These are phyloP conservation scores for Beauveria australis DNA, from an alignment of 2,329 filamentous ascomycete genomes.

Conservation along the genomic window DNA sequence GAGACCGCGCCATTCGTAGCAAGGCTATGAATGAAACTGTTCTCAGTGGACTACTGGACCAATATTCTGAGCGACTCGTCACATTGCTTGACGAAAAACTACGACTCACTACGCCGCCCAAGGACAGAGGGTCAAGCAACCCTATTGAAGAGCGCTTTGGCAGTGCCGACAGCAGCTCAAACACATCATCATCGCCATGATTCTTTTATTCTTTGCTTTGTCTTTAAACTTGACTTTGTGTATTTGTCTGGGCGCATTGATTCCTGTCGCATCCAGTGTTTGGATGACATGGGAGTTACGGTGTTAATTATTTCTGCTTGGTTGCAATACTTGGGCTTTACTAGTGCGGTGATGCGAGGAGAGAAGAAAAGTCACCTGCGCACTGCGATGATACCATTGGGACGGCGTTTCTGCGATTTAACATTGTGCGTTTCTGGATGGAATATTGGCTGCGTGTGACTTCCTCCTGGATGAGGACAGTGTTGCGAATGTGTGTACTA, in stretches of 20 bases:
- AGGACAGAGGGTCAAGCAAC: conserved; percentile 23
- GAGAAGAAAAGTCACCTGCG: background rate
- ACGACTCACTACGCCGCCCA: conserved; percentile 34
- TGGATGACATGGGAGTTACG: background rate
- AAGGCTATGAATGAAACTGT: conserved; percentile 49
- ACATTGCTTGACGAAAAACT: conserved; percentile 66
- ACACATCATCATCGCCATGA: conserved; percentile 25
- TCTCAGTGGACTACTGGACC: conserved; percentile 58
- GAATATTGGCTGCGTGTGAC: background rate
- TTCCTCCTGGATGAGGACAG: background rate
- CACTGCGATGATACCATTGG: conserved; percentile 7
- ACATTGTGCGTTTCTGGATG: background rate
- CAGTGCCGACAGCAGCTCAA: conserved; percentile 27
- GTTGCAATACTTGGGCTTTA: background rate
- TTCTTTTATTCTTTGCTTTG: conserved; percentile 13
- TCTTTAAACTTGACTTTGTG: conserved; percentile 12
- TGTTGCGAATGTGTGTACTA: background rate
- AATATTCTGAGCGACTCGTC: conserved; percentile 66
- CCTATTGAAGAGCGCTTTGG: conserved; percentile 22
- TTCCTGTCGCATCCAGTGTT: background rate
- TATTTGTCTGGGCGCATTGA: background rate
- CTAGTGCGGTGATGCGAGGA: background rate
- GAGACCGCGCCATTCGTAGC: conserved; percentile 46
- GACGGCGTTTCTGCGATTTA: conserved; percentile 2
- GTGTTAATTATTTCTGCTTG: background rate